Conservation (phyloP, 495 filamentous ascomycete genomes). For the Thermothielavioides terrestris region DNA sequence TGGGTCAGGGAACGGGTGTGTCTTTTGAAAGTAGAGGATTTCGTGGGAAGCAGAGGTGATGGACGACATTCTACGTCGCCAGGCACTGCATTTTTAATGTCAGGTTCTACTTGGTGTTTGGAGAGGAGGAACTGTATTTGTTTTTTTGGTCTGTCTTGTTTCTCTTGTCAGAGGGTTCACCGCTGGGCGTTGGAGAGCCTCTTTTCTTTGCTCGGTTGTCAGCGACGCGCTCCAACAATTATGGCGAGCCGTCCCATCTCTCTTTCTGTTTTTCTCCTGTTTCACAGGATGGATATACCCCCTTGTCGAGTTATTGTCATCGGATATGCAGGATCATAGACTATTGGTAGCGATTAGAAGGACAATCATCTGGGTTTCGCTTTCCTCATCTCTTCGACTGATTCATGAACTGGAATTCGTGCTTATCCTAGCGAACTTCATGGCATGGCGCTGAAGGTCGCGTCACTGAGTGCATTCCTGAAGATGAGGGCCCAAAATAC, state of each 20-base stretch:
- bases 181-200: conserved; percentile 13
- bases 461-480: no score
- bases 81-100: conserved; percentile 1
- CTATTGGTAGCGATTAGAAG: conserved; percentile 10
- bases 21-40: conserved; percentile 1
- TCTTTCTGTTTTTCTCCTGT: conserved; percentile 14
- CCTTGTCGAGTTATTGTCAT: conserved; percentile 8
- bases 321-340: background rate
- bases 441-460: no score
- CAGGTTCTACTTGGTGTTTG: background rate
- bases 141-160: background rate
- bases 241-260: conserved; percentile 8
- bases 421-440: no score
- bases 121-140: conserved; percentile 1
- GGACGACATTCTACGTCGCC: no score
- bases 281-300: conserved; percentile 33
- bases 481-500: no score
- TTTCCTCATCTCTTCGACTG: background rate
- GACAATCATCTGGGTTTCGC: conserved; percentile 7
- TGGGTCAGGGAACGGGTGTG: no score
- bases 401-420: no score
- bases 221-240: conserved; percentile 15
- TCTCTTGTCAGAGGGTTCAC: background rate
- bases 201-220: conserved; percentile 11
- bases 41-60: no score